Evolutionary conservation across 345 rosid species (phyloP).

Genomic region (Pugionium dolabratum): DNA sequence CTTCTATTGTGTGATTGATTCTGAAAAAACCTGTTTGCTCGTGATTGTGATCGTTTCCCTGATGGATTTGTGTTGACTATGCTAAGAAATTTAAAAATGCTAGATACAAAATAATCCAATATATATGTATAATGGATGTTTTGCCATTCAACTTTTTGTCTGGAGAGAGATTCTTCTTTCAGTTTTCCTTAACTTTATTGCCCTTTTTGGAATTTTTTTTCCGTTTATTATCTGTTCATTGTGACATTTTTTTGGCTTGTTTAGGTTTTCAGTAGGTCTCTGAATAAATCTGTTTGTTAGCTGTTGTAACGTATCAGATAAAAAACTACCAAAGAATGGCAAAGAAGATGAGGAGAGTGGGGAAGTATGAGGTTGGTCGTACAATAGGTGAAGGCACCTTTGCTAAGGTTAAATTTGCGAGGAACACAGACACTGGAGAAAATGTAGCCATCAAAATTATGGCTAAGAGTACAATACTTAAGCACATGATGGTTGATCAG

Average conservation of each 20-base stretch:
- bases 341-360: conserved; percentile 55
- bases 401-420: conserved; percentile 93
- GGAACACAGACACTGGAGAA: conserved; percentile 66
- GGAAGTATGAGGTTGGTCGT: conserved; percentile 83
- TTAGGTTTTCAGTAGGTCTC: background rate
- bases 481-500: conserved; percentile 92
- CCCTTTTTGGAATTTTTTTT: background rate
- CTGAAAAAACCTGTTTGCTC: background rate
- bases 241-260: background rate
- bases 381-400: conserved; percentile 93
- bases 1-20: too few species aligned
- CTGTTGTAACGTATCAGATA: conserved; percentile 18
- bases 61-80: background rate
- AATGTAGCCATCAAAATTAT: conserved; percentile 80
- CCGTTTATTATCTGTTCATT: background rate
- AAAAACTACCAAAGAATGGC: conserved; percentile 40
- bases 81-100: background rate
- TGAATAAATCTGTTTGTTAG: conserved; percentile 6
- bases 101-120: background rate
- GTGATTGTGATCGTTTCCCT: background rate
- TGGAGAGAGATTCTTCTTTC: background rate
- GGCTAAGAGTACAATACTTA: conserved; percentile 78
- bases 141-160: background rate
- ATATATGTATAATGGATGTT: background rate
- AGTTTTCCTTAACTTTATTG: background rate